Evolutionary conservation across 306 rosid species (phyloP), one percentile per base, ranked within the genome.

Genomic region (Arachis stenosperma): DNA sequence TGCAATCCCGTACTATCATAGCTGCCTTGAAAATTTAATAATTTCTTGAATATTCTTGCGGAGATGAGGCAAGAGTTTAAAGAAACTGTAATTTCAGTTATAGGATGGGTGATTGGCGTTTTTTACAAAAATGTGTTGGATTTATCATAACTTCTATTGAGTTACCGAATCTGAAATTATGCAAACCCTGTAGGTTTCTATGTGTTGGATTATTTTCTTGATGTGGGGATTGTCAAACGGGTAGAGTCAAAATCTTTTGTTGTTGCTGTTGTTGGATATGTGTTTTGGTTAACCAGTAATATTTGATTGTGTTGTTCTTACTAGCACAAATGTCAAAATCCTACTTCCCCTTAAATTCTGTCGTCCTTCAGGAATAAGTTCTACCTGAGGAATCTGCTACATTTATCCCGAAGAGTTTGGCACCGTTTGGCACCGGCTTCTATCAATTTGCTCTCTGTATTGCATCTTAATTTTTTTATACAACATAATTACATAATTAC

Each of bases 191-290:
- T 41, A 50, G 69, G 58, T 69, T 69, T 52, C 81, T 76, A 40
- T 68, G 30, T 69, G 50, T 40, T 60, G 70, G 50, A 41, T 27
- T 53, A 57, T 63, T 63, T 77, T 63, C 63, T 46, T 54, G 66
- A 59, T 13, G 71, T 70, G 64, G 42, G 71, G 66, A 69, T 50
- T 61, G 57, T 47, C 15, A 8, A 33, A 17, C 43, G 46, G 46
- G 69, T 52, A 22, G 64, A 64, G 52, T 54, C 55, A 64, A 59
- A 61, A 56, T 71, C 54, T 71, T 78, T 33, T 33, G 37, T 33
- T 64, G 61, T 33, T 64, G 67, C 70, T 9, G 10, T 40, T 70
- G 47, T 15, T 61, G 69, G 69, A 46, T 58, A 47, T 40, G 9
- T 13, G 7, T 58, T 59, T 58, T 59, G 14, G 17, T 58, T 13